Evolutionary conservation across 2,329 filamentous ascomycete species (phyloP), one percentile per base, ranked within the genome.

Genomic region (Coniochaeta sp.): DNA sequence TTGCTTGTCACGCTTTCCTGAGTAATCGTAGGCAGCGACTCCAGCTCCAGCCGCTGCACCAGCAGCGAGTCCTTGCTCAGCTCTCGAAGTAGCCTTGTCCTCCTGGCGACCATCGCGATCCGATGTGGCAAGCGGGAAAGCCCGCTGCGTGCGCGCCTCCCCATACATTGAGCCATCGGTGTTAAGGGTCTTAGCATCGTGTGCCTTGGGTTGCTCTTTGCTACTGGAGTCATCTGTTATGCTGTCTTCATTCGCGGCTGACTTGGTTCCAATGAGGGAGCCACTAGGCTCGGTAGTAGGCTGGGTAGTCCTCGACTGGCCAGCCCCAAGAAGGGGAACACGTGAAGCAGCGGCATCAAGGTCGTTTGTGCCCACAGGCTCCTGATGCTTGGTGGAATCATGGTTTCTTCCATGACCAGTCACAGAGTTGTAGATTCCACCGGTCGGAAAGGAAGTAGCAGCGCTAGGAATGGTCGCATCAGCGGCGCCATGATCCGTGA

Each of bases 361-460:
- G 16, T 47, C 19, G 6, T 47, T 24, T 5, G 6, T 47, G 43
- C 9, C 47, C 16, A n/a, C 38, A n/a, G 38, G 43, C n/a, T 43
- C 54, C 28, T 63, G 64, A 19, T 62, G 63, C 28, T 22, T 59
- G 43, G 50, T 59, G 36, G 65, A 62, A 2, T 62, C 60, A 22
- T 66, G 63, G 6, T 62, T 58, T 58, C 66, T 68, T n/a, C 64
- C 64, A 26, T 63, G 38, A 3, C 65, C 65, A 1, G 38, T 55
- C 17, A 67, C 64, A 19, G 63, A 62, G 38, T 67, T 68, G 62
- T 67, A 64, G 9, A 67, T 50, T 12, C 64, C 65, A 38, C 61
- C 54, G 19, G 28, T 38, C 9, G 34, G 54, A 12, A 57, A 12
- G 2, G 54, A 36, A n/a, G 34, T 38, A 3, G n/a, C n/a, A 17